Evolutionary conservation across 495 filamentous ascomycete genomes (phyloP), one percentile per base, ranked within the genome.

Genomic region (Talaromyces ruber): DNA sequence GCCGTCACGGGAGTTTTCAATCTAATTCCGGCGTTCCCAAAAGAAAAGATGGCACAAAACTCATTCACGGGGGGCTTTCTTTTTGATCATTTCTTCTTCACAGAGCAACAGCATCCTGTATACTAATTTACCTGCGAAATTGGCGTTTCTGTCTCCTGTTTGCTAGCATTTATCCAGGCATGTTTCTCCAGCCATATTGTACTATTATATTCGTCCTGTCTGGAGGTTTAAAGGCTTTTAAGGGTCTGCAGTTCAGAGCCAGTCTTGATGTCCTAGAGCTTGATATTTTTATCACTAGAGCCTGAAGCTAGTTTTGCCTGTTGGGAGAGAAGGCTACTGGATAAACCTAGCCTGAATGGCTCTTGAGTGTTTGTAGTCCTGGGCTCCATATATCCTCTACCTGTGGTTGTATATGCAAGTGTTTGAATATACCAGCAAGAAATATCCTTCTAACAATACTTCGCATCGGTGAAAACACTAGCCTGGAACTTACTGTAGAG

Each of bases 251-350:
- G 32, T 8, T 29, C 7, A 12, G 55, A 25, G 24, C 71, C 66
- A 3, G 59, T 65, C 37, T 39, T 58, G 21, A 67, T 14, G 66
- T 78, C 66, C 73, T 71, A 77, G 39, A 77, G 63, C 64, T 64
- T 66, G 57, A 78, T 63, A 11, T 65, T 72, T 3, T 62, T 60
- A 52, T 67, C 63, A 30, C 12, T 14, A 30, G 59, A 64, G 21
- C 64, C 63, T 37, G 62, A 64, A 21, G 45, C 58, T 34, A 66
- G 47, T n/a, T 21, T 50, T 62, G 25, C 18, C 59, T 32, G 34
- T 64, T 58, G 16, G 63, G 59, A 24, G 65, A 67, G 59, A 59
- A 67, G 25, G 43, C 63, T 24, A 65, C 51, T 11, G 63, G 21
- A 21, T 9, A 22, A 29, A 66, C 64, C 26, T 18, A 22, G 43